Base-by-base conservation (phyloP, 805 yeast genomes). In the Wickerhamomyces mucosus region DNA sequence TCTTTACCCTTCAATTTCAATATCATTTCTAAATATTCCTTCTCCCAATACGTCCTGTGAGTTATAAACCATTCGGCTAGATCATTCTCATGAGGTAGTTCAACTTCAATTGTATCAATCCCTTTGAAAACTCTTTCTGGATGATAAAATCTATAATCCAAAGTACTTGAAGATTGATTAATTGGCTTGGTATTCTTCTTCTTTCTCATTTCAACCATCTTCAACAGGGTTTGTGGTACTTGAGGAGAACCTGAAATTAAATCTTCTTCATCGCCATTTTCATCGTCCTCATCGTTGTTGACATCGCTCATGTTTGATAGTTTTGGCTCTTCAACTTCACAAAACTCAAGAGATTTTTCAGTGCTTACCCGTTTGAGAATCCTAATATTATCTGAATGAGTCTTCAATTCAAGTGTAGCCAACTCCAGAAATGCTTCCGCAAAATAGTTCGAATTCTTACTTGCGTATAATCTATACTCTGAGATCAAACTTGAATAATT, bases 391-490 rank as follows among this genome's bases (percentile, higher is more conserved):
- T 31, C 13, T 2, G 39, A 28, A 5, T 29, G 27, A 7, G 46
- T 37, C 13, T 38, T 48, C 36, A 74, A 54, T 35, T 69, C 73
- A 5, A 77, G 51, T 31, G 75, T 72, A 4, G 84, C 62, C 37
- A 86, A 54, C 48, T 89, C 97, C 28, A 89, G 56, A 43, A 81
- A 85, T 4, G 78, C 78, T 50, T 88, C 96, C 15, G 85, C 83
- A 41, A 69, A 72, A 51, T 85, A 86, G 45, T 77, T 85, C 28
- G 79, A 66, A 42, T 79, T 75, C 41, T 72, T 73, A 19, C 85
- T 81, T 15, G 83, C 65, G 53, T 75, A 82, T 7, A 82, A 64
- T 32, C 95, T 63, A 55, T 85, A 92, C 53, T 89, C 97, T 45
- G 78, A 79, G 15, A 86, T 69, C 5, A 89, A 74, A 14, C 94